Evolutionary conservation across 2,329 filamentous ascomycete genomes (phyloP).

Genomic region (Colletotrichum australisinense): DNA sequence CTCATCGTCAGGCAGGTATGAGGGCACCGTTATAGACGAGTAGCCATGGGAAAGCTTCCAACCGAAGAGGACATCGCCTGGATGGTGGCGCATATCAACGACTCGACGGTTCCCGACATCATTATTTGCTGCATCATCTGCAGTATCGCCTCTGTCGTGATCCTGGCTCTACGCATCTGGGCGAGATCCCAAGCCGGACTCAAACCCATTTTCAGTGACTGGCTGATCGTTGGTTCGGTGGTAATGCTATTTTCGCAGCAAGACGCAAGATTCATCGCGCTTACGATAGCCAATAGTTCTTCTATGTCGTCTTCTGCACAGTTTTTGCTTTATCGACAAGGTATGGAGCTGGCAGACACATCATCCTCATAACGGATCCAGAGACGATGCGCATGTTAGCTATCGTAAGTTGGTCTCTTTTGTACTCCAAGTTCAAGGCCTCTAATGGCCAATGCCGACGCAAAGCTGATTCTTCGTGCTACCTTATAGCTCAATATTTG

Average conservation of each 20-base stretch:
- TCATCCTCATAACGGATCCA: constrained; percentile 24
- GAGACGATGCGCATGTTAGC: constrained; percentile 25
- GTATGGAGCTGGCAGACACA: constrained; percentile 25
- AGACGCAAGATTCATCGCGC: background rate
- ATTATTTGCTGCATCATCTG: constrained; percentile 26
- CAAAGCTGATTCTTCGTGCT: background rate
- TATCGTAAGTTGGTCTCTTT: constrained; percentile 10
- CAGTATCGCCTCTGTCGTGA: background rate
- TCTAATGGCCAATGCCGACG: background rate
- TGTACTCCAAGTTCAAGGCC: background rate
- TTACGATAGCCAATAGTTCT: constrained; percentile 8
- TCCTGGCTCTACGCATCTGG: constrained; percentile 18
- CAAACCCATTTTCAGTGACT: constrained; percentile 21
- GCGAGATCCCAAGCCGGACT: constrained; percentile 3
- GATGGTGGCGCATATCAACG: constrained; percentile 29
- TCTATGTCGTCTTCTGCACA: constrained; percentile 19
- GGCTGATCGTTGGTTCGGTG: constrained; percentile 22
- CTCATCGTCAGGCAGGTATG: background rate
- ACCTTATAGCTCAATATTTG: constrained; percentile 14
- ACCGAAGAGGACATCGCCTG: constrained; percentile 19
- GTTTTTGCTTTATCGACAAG: constrained; percentile 24
- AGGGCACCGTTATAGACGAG: background rate
- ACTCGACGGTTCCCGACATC: constrained; percentile 19
- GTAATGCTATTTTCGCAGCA: background rate
- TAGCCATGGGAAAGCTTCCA: constrained; percentile 8